Evolutionary conservation across 441 rosid species (phyloP).

Genomic region (Pelargonium myrrhifolium): DNA sequence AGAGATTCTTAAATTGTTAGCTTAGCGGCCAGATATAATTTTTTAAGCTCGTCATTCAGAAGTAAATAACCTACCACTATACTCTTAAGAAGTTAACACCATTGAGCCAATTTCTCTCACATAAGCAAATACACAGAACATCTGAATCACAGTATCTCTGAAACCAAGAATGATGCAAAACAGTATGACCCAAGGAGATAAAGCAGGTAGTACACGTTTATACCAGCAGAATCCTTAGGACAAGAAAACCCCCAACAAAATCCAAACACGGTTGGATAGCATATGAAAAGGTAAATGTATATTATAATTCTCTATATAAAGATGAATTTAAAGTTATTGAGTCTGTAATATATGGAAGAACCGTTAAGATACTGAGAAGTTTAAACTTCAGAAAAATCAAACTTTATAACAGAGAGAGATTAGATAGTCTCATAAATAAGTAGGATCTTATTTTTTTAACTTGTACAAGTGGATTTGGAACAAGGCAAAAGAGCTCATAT

Average conservation of each 20-base stretch:
- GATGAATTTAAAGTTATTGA: not conserved
- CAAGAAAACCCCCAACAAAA: not conserved
- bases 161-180: too few species aligned
- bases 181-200: not conserved
- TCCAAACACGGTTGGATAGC: not conserved
- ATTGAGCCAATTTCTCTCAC: not conserved
- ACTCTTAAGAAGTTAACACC: not conserved
- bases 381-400: not conserved
- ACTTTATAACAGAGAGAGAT: not conserved
- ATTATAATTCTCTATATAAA: not conserved
- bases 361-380: not conserved
- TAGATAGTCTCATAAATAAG: not conserved
- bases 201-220: not conserved
- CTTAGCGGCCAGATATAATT: not conserved
- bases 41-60: not conserved
- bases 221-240: not conserved
- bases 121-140: not conserved
- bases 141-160: too few species aligned
- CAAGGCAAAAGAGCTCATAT: not conserved
- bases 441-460: not conserved
- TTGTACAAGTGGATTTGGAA: not conserved
- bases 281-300: not conserved
- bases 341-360: not conserved
- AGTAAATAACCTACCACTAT: not conserved
- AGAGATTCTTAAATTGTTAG: too few species aligned